Percentiles rank a stretch among this genome's conserved stretches.
phyloP scores from a whole-genome alignment of 768 basidiomycete genomes.

The Infundibulicybe gibba region DNA sequence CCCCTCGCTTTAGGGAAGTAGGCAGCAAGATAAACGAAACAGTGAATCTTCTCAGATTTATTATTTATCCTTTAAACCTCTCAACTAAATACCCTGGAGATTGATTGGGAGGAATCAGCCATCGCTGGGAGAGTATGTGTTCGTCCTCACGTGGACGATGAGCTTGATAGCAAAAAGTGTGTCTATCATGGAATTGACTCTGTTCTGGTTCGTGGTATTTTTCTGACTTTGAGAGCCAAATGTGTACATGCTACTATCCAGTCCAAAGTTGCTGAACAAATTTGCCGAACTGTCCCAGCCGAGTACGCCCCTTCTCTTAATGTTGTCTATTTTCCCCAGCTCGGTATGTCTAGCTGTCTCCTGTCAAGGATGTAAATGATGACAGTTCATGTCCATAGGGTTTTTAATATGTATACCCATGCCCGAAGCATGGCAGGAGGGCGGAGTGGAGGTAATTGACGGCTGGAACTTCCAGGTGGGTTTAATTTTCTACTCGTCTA shows the following conservation, averaged over 20 bases:
- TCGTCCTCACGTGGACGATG: slow-evolving; percentile 73
- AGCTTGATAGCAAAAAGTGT: slow-evolving; percentile 82
- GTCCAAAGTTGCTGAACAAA: slow-evolving; percentile 75
- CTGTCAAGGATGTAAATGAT: not conserved
- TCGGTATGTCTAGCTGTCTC: slow-evolving; percentile 49
- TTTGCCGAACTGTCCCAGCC: slow-evolving; percentile 56
- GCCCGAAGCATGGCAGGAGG: slow-evolving; percentile 66
- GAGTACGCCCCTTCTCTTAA: slow-evolving; percentile 70
- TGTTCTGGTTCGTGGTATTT: slow-evolving; percentile 60
- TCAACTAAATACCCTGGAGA: slow-evolving; percentile 38
- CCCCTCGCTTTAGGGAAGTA: slow-evolving; percentile 59
- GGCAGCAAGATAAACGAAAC: slow-evolving; percentile 71
- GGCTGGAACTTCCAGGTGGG: slow-evolving; percentile 82
- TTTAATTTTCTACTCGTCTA: not conserved
- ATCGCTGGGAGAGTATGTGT: slow-evolving; percentile 70
- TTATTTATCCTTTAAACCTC: not conserved
- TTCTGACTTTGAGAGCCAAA: not conserved
- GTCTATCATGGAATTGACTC: slow-evolving; percentile 82
- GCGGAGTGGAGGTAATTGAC: slow-evolving; percentile 56
- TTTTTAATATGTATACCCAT: slow-evolving; percentile 80
- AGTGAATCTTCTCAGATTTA: slow-evolving; percentile 28
- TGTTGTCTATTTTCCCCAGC: slow-evolving; percentile 92
- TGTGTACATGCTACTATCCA: too few relatives aligned
- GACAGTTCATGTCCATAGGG: slow-evolving; percentile 34
- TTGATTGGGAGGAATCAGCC: slow-evolving; percentile 91